Percentiles rank a stretch among this genome's conserved stretches.
phyloP scores from a whole-genome alignment of 257 asterid species.

The Scutellaria galericulata region DNA sequence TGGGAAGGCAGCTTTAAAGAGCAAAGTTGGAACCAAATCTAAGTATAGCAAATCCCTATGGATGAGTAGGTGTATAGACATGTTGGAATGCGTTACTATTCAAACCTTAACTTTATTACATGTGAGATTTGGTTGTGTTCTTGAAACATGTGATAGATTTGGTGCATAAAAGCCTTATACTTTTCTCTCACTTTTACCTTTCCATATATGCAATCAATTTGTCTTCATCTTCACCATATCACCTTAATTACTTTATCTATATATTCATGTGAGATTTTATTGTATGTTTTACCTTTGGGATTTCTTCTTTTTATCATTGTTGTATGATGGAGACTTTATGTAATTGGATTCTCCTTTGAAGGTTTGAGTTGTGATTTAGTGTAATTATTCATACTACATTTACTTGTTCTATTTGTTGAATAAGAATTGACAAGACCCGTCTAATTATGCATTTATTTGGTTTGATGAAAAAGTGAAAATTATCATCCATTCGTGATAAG shows the following conservation, averaged over 20 bases:
- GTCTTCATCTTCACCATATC: constrained; percentile 19
- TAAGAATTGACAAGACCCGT: no score
- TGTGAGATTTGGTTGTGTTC: constrained; percentile 22
- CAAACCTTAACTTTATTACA: constrained; percentile 8
- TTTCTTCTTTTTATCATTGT: neutral
- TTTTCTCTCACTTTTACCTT: constrained; percentile 4
- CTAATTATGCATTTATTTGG: no score
- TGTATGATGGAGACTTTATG: neutral
- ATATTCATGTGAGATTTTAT: no score
- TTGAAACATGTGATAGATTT: constrained; percentile 17
- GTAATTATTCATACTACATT: no score
- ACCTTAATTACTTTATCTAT: neutral
- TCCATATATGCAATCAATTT: neutral
- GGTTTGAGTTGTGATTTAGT: no score
- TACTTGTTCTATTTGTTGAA: no score
- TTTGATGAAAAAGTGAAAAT: no score
- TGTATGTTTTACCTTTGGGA: no score
- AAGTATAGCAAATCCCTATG: neutral
- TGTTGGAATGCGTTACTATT: neutral
- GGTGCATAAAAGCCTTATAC: neutral
- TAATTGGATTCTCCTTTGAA: no score
- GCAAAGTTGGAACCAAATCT: neutral
- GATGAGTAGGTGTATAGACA: neutral
- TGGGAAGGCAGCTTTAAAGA: neutral
- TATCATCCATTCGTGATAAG: no score